Conservation (phyloP, 305 asterid genomes). For the Solanum chacoense region DNA sequence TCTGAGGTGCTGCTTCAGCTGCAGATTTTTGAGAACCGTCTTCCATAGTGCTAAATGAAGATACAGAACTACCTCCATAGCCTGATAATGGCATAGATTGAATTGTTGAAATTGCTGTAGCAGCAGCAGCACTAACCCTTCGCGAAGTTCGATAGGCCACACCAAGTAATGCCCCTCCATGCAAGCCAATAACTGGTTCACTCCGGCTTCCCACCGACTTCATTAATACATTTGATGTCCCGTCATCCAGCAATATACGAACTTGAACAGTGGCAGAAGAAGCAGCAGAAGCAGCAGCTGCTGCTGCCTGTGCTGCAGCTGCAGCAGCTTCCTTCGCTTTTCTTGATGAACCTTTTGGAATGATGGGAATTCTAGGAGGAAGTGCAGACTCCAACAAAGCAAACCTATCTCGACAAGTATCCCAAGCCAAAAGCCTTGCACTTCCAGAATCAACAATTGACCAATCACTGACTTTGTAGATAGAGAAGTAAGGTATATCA, state of each 20-base stretch:
- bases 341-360: slow-evolving; percentile 84
- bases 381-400: slow-evolving; percentile 74
- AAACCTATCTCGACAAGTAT: slow-evolving; percentile 85
- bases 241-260: slow-evolving; percentile 87
- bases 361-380: slow-evolving; percentile 76
- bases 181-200: slow-evolving; percentile 78
- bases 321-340: slow-evolving; percentile 95
- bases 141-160: slow-evolving; percentile 79
- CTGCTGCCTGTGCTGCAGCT: slow-evolving; percentile 90
- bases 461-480: slow-evolving; percentile 93
- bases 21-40: slow-evolving; percentile 55
- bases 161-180: slow-evolving; percentile 91
- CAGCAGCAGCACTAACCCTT: slow-evolving; percentile 61
- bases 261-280: slow-evolving; percentile 85
- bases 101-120: slow-evolving; percentile 79
- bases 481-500: slow-evolving; percentile 88
- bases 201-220: slow-evolving; percentile 86
- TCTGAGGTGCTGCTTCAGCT: slow-evolving; percentile 69
- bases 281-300: slow-evolving; percentile 85
- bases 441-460: slow-evolving; percentile 93
- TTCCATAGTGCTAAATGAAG: slow-evolving; percentile 59
- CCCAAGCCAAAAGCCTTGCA: slow-evolving; percentile 96
- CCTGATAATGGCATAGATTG: slow-evolving; percentile 97
- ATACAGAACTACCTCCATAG: slow-evolving; percentile 41
- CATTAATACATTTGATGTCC: slow-evolving; percentile 89